A percentile compares a stretch with the other conserved stretches of the same genome.
Evolutionary conservation across 768 basidiomycete species (phyloP).

Genomic region (Cytidiella melzeri): DNA sequence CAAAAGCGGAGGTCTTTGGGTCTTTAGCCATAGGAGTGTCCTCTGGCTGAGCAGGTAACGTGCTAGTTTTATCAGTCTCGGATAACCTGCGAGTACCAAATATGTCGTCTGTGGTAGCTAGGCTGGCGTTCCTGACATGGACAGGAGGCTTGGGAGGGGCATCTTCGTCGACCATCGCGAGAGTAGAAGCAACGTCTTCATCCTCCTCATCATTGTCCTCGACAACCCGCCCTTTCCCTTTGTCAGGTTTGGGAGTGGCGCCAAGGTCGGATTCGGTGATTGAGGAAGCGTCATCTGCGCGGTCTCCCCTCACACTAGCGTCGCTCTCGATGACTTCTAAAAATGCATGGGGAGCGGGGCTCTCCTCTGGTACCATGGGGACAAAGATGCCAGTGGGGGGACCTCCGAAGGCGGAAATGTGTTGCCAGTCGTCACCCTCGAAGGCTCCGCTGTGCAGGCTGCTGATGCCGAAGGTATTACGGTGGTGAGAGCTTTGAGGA

Average conservation of each 20-base stretch:
- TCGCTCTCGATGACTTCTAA: constrained; percentile 51
- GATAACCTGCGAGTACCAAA: constrained; percentile 14
- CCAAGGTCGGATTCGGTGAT: constrained; percentile 18
- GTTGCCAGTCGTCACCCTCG: constrained; percentile 56
- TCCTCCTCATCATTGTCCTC: constrained; percentile 24
- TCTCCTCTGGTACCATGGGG: constrained; percentile 22
- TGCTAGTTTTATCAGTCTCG: too few relatives aligned
- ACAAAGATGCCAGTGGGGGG: constrained; percentile 29
- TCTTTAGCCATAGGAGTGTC: constrained; percentile 8
- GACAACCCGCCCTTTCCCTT: constrained; percentile 44
- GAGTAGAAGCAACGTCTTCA: constrained; percentile 34
- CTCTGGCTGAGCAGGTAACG: constrained; percentile 2
- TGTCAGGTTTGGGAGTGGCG: constrained; percentile 25
- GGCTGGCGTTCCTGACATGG: constrained; percentile 35
- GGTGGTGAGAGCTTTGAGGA: constrained; percentile 27
- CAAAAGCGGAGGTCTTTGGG: constrained; percentile 6
- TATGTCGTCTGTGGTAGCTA: constrained; percentile 11
- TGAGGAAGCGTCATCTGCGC: constrained; percentile 17
- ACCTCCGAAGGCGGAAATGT: constrained; percentile 34
- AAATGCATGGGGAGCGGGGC: constrained; percentile 53
- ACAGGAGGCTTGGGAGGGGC: constrained; percentile 51
- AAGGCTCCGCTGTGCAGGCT: constrained; percentile 41
- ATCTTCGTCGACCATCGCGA: constrained; percentile 35
- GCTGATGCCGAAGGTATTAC: constrained; percentile 47
- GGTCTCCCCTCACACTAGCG: constrained; percentile 20